phyloP scores from a whole-genome alignment of 305 asterid species.

The Plantago coronopus region DNA sequence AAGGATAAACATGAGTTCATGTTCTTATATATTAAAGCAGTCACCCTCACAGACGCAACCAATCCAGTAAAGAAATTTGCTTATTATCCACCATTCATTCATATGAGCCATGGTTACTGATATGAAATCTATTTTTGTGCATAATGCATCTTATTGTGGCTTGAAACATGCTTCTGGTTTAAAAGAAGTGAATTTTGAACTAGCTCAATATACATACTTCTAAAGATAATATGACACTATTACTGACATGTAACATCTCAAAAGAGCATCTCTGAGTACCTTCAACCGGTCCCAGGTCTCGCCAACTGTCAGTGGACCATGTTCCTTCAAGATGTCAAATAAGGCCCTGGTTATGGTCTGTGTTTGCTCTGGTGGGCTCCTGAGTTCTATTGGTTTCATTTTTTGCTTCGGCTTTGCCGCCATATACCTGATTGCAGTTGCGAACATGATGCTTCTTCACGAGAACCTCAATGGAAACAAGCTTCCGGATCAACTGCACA shows the following conservation, averaged over 20 bases:
- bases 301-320: slow-evolving; percentile 74
- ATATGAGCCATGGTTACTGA: not conserved
- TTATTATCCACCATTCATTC: slow-evolving; percentile 1
- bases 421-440: slow-evolving; percentile 51
- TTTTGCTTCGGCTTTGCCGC: slow-evolving; percentile 66
- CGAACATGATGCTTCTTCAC: slow-evolving; percentile 49
- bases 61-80: not conserved
- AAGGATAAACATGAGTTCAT: not conserved
- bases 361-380: slow-evolving; percentile 64
- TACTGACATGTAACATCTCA: not conserved
- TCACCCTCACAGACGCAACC: too few relatives aligned
- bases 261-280: slow-evolving; percentile 34
- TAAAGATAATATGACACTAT: not conserved
- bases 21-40: too few relatives aligned
- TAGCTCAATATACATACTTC: not conserved
- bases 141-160: not conserved
- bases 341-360: slow-evolving; percentile 73
- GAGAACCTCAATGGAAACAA: not conserved
- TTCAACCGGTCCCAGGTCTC: slow-evolving; percentile 91
- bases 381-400: slow-evolving; percentile 70
- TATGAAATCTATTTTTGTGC: too few relatives aligned
- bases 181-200: too few relatives aligned
- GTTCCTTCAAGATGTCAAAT: slow-evolving; percentile 78
- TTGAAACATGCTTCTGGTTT: slow-evolving; percentile 6
- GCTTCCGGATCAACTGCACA: slow-evolving; percentile 20